phyloP scores from a whole-genome alignment of 495 filamentous ascomycete species.

The Acidiella bohemica region DNA sequence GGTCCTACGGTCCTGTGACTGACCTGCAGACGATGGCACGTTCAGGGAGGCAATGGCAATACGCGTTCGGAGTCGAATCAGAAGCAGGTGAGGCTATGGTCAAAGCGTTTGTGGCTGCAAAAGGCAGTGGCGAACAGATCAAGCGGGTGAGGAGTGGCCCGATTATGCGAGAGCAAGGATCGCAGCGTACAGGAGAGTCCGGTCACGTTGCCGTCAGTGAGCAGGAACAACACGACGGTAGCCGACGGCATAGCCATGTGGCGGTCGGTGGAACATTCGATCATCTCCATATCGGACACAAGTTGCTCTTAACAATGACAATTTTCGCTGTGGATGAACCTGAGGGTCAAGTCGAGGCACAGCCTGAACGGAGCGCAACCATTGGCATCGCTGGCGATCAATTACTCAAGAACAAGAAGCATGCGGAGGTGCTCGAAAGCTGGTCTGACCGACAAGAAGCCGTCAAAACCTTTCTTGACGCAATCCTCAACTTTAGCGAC shows the following conservation, averaged over 20 bases:
- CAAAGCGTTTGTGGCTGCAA: conserved; percentile 21
- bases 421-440: conserved; percentile 59
- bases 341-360: conserved; percentile 32
- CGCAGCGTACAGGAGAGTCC: neutral
- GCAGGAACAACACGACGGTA: neutral
- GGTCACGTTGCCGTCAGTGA: neutral
- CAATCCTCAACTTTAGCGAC: conserved; percentile 49
- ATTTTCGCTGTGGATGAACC: conserved; percentile 47
- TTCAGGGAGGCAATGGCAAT: conserved; percentile 53
- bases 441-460: conserved; percentile 60
- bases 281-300: conserved; percentile 92
- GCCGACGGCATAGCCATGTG: conserved; percentile 40
- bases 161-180: no score
- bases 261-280: conserved; percentile 94
- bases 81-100: conserved; percentile 40
- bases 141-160: conserved; percentile 1
- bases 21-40: conserved; percentile 51
- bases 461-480: conserved; percentile 56
- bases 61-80: conserved; percentile 51
- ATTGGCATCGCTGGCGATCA: conserved; percentile 82
- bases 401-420: conserved; percentile 77
- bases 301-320: conserved; percentile 76
- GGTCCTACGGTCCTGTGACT: conserved; percentile 43
- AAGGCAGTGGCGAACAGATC: conserved; percentile 3
- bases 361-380: conserved; percentile 42